Percentiles rank a stretch among this genome's conserved stretches.
phyloP scores from a whole-genome alignment of 2,329 filamentous ascomycete species.

The Didymosphaeria variabile region DNA sequence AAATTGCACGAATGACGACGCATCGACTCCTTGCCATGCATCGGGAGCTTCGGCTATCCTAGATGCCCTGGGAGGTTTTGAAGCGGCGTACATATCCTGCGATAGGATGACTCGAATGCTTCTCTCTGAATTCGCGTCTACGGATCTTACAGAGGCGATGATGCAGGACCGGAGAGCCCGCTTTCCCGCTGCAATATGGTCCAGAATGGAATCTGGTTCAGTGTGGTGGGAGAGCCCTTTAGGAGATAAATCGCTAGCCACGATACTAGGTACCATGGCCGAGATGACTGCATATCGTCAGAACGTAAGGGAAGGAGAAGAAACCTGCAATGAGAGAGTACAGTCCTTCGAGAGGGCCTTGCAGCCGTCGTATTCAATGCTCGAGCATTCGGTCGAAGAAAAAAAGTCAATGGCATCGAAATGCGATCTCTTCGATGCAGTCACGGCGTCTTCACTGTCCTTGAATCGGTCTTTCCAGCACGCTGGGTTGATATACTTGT shows the following conservation, averaged over 20 bases:
- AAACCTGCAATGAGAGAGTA: conserved; percentile 1
- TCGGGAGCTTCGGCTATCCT: conserved; percentile 71
- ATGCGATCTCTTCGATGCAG: conserved; percentile 1
- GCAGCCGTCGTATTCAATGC: conserved; percentile 8
- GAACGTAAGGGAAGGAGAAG: conserved; percentile 3
- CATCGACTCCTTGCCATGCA: conserved; percentile 25
- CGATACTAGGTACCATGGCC: conserved; percentile 11
- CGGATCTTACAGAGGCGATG: conserved; percentile 25
- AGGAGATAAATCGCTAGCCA: conserved; percentile 9
- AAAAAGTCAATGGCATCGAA: neutral
- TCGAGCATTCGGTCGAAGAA: neutral
- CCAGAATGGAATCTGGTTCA: conserved; percentile 18
- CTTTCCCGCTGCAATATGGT: conserved; percentile 23
- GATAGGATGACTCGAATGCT: conserved; percentile 23
- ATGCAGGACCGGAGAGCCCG: conserved; percentile 22
- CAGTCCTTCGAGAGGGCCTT: conserved; percentile 3
- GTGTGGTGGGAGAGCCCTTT: conserved; percentile 23
- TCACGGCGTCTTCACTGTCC: conserved; percentile 8
- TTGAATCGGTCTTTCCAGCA: conserved; percentile 25
- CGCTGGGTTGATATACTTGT: conserved; percentile 26
- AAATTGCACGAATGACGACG: conserved; percentile 22
- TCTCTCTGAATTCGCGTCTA: conserved; percentile 26
- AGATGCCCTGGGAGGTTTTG: conserved; percentile 74
- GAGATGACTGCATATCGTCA: conserved; percentile 14
- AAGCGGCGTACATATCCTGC: conserved; percentile 15